Percentiles rank a stretch among this genome's conserved stretches.
These are phyloP conservation scores for Quercus engelmannii DNA, from an alignment of 306 rosid genomes.

Conservation along the genomic window DNA sequence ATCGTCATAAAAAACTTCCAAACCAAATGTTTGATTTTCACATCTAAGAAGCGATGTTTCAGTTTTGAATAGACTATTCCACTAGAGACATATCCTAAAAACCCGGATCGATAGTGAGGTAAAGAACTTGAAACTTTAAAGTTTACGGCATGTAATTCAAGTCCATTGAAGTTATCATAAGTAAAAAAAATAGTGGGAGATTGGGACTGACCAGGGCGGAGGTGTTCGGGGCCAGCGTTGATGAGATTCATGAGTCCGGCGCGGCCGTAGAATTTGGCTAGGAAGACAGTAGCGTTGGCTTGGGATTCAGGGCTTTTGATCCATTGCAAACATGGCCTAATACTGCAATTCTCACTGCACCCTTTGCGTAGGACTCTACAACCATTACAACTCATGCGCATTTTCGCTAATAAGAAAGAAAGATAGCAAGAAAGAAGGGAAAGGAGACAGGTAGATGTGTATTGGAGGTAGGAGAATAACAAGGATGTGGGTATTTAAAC, in stretches of 20 bases:
- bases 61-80: no score
- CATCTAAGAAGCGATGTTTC: no score
- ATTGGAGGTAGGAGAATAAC: not conserved
- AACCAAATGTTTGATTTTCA: no score
- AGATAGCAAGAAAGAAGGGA: not conserved
- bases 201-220: slow-evolving; percentile 69
- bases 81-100: no score
- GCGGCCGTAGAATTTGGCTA: slow-evolving; percentile 94
- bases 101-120: no score
- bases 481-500: slow-evolving; percentile 18
- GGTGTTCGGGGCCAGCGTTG: slow-evolving; percentile 93
- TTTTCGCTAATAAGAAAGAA: slow-evolving; percentile 22
- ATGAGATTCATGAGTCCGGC: slow-evolving; percentile 96
- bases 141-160: not conserved
- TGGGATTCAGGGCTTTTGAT: slow-evolving; percentile 90
- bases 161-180: not conserved
- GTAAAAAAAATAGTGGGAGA: not conserved
- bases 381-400: slow-evolving; percentile 99
- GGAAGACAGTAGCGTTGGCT: slow-evolving; percentile 93
- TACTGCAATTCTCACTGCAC: slow-evolving; percentile 90
- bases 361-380: slow-evolving; percentile 89
- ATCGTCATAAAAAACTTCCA: no score
- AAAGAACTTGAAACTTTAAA: not conserved
- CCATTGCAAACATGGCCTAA: slow-evolving; percentile 90
- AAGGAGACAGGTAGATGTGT: not conserved